phyloP scores from a whole-genome alignment of 805 yeast genomes.

The Nakazawaea sp. region DNA sequence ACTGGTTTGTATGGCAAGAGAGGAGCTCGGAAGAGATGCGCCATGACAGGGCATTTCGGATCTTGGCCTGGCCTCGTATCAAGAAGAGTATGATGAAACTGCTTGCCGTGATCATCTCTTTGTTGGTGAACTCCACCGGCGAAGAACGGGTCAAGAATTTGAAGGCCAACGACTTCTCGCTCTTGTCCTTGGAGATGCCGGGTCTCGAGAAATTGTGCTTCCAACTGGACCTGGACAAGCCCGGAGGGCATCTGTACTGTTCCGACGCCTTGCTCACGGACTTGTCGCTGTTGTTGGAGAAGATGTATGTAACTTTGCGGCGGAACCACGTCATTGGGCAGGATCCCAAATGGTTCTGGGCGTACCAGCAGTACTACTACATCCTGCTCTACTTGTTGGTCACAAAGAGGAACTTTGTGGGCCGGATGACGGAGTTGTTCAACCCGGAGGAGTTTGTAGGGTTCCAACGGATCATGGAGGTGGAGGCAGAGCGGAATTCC shows the following conservation, averaged over 20 bases:
- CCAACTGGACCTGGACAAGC: too few relatives aligned
- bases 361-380: slow-evolving; percentile 4
- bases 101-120: too few relatives aligned
- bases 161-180: too few relatives aligned
- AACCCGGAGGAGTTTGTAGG: not conserved
- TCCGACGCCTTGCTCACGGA: not conserved
- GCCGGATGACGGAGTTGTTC: not conserved
- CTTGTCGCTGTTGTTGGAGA: not conserved
- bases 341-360: slow-evolving; percentile 7
- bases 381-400: slow-evolving; percentile 1
- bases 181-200: too few relatives aligned
- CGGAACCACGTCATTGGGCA: not conserved
- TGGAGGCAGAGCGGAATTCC: not conserved
- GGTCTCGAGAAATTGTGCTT: slow-evolving; percentile 7
- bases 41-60: slow-evolving; percentile 3
- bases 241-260: slow-evolving; percentile 1
- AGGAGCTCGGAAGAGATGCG: not conserved
- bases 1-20: slow-evolving; percentile 3
- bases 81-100: slow-evolving; percentile 7
- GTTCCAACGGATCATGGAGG: not conserved
- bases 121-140: not conserved
- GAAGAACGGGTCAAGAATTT: too few relatives aligned
- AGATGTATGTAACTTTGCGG: not conserved
- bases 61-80: slow-evolving; percentile 1
- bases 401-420: slow-evolving; percentile 1